Conservation (phyloP, 352 stramenopile genomes). For the Phytophthora vignae region DNA sequence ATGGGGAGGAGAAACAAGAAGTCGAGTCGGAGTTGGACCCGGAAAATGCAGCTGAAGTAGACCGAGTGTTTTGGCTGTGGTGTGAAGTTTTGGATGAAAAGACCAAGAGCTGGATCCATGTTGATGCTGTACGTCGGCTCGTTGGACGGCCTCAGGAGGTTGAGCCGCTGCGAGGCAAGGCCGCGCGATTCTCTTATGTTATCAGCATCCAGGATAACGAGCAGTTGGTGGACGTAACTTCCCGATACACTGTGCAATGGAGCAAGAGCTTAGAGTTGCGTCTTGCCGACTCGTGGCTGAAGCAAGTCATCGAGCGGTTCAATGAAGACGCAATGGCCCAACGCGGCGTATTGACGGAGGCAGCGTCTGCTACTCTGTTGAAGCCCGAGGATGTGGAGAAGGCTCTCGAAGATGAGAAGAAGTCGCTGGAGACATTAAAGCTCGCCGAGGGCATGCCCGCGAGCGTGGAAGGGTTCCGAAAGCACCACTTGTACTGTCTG, state of each 20-base stretch:
- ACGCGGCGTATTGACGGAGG: not conserved
- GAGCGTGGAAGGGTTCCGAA: conserved; percentile 79
- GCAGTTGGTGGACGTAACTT: conserved; percentile 66
- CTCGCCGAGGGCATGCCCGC: conserved; percentile 77
- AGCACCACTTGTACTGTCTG: conserved; percentile 83
- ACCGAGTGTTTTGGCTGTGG: conserved; percentile 64
- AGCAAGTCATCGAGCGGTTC: conserved; percentile 44
- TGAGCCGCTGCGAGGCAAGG: conserved; percentile 56
- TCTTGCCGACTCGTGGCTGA: conserved; percentile 66
- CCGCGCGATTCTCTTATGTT: conserved; percentile 67
- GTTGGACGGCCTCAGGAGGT: conserved; percentile 62
- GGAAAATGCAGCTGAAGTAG: not conserved
- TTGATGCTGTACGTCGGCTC: conserved; percentile 60
- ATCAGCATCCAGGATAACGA: conserved; percentile 61
- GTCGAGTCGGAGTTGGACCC: conserved; percentile 14
- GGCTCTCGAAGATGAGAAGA: conserved; percentile 45
- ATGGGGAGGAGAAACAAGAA: conserved; percentile 25
- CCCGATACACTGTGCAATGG: conserved; percentile 70
- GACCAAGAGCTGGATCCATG: conserved; percentile 59
- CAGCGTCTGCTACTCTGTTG: not conserved
- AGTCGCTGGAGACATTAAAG: conserved; percentile 37
- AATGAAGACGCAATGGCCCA: conserved; percentile 38
- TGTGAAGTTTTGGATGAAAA: conserved; percentile 71
- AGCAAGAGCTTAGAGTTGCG: conserved; percentile 65
- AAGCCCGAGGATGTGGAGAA: conserved; percentile 21